phyloP scores from a whole-genome alignment of 345 rosid genomes.

The Psidium guajava region DNA sequence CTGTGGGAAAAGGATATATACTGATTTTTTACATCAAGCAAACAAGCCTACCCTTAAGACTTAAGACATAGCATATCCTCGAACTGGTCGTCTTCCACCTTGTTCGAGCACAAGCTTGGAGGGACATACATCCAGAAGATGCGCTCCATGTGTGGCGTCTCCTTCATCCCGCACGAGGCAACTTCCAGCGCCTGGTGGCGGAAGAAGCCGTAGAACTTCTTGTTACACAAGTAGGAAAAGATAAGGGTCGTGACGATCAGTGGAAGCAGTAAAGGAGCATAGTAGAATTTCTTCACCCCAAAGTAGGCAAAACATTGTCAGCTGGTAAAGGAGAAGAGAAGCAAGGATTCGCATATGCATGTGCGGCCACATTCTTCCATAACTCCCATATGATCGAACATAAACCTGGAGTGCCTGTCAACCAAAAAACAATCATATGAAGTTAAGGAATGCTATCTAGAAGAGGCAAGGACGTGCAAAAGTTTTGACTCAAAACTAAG shows the following conservation, averaged over 20 bases:
- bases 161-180: conserved; percentile 44
- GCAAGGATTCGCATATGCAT: conserved; percentile 51
- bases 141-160: conserved; percentile 46
- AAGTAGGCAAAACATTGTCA: conserved; percentile 65
- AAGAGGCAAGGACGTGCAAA: not conserved
- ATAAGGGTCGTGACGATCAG: conserved; percentile 34
- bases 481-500: not conserved
- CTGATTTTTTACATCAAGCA: conserved; percentile 11
- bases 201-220: conserved; percentile 64
- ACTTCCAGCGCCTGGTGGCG: conserved; percentile 54
- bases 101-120: conserved; percentile 50
- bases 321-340: conserved; percentile 57
- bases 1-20: not conserved
- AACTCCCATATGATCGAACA: conserved; percentile 74
- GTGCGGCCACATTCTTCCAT: conserved; percentile 97
- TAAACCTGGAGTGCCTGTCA: conserved; percentile 78
- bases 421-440: not conserved
- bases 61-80: conserved; percentile 56
- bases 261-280: conserved; percentile 26
- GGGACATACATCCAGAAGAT: conserved; percentile 47
- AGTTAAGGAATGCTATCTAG: not conserved
- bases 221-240: conserved; percentile 43
- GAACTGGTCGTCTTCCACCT: conserved; percentile 40
- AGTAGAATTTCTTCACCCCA: conserved; percentile 37
- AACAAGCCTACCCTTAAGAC: conserved; percentile 16